Evolutionary conservation across 495 filamentous ascomycete genomes (phyloP).

Genomic region (Coniosporium apollinis): DNA sequence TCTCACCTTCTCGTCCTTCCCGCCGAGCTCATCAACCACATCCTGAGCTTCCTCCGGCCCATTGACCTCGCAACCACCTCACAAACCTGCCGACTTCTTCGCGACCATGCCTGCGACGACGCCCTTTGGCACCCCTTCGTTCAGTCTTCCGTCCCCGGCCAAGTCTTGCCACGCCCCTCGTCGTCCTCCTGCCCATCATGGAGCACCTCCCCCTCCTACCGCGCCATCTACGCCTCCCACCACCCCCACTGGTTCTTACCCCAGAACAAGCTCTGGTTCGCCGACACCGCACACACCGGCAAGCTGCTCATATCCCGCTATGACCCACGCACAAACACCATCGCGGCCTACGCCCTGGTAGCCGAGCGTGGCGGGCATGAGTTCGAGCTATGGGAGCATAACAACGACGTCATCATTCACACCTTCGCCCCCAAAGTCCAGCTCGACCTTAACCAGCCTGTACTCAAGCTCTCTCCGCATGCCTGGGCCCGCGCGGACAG

Average conservation of each 20-base stretch:
- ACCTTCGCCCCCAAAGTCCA: conserved; percentile 49
- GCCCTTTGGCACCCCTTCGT: conserved; percentile 18
- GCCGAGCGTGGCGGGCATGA: conserved; percentile 36
- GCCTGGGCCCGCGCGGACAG: neutral
- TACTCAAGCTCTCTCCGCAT: conserved; percentile 34
- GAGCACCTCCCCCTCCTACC: conserved; percentile 8
- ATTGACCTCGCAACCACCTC: conserved; percentile 12
- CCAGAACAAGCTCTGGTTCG: conserved; percentile 69
- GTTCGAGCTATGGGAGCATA: conserved; percentile 44
- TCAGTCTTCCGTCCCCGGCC: conserved; percentile 10
- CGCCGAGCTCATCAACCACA: conserved; percentile 15
- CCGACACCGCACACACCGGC: conserved; percentile 50
- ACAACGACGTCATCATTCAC: conserved; percentile 56
- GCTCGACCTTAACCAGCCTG: conserved; percentile 54
- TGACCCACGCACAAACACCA: conserved; percentile 50
- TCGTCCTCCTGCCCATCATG: neutral
- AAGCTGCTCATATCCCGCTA: conserved; percentile 59
- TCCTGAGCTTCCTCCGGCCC: conserved; percentile 12
- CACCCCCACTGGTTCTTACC: conserved; percentile 75
- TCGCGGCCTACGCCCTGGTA: conserved; percentile 66
- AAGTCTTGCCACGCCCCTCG: neutral
- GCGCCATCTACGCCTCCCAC: conserved; percentile 51
- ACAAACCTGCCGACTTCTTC: conserved; percentile 15
- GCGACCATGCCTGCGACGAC: conserved; percentile 15
- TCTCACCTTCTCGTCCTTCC: conserved; percentile 12